Percentiles rank a stretch among this genome's conserved stretches.
Evolutionary conservation across 129 eudicot species (phyloP).

Genomic region (Escallonia herrerae): DNA sequence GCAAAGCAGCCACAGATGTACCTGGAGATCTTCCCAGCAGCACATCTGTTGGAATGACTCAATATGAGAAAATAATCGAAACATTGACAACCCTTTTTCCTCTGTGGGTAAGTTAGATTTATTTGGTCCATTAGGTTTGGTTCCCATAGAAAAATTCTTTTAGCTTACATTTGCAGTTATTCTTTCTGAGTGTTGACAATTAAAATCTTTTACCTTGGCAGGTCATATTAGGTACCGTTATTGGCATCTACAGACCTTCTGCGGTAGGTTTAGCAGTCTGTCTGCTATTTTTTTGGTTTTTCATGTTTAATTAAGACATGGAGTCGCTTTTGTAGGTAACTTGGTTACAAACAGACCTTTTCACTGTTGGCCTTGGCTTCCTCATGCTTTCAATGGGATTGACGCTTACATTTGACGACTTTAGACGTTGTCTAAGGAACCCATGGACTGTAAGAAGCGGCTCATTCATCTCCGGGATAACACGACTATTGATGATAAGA

Average conservation of each 20-base stretch:
- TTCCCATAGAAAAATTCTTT: neutral
- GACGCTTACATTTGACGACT: constrained; percentile 92
- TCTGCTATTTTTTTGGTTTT: constrained; percentile 1
- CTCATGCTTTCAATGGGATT: constrained; percentile 99
- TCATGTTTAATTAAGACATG: neutral
- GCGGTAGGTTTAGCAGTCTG: constrained; percentile 44
- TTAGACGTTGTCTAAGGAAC: constrained; percentile 83
- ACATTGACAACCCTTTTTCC: constrained; percentile 97
- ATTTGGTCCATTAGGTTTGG: too few species aligned
- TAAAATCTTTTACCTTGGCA: constrained; percentile 27
- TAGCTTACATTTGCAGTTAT: neutral
- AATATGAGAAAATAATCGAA: constrained; percentile 82
- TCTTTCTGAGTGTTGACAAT: constrained; percentile 1
- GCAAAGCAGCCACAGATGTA: constrained; percentile 73
- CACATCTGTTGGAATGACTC: constrained; percentile 52
- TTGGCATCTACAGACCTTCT: constrained; percentile 91
- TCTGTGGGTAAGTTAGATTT: constrained; percentile 95
- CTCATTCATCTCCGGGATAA: neutral
- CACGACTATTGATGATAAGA: neutral
- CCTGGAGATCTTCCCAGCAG: constrained; percentile 73
- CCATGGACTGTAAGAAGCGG: constrained; percentile 89
- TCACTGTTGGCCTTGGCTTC: constrained; percentile 89
- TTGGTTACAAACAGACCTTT: constrained; percentile 94
- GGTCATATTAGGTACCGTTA: constrained; percentile 86
- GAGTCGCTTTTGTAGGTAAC: constrained; percentile 61